Conservation (phyloP, 352 stramenopile species). For the Pelagophyceae sp. region DNA sequence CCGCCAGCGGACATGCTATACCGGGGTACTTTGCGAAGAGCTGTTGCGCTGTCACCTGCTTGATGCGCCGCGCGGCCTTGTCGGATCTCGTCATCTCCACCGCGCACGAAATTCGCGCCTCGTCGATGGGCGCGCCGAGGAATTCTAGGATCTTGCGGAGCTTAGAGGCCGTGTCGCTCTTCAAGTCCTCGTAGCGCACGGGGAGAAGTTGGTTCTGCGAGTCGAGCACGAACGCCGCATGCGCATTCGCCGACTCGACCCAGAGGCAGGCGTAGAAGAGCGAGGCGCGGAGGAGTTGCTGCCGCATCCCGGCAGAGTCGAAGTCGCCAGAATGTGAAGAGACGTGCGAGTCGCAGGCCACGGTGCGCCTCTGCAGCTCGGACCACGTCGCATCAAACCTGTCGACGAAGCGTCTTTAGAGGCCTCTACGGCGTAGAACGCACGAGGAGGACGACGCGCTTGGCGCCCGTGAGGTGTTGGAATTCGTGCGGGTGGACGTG, state of each 20-base stretch:
- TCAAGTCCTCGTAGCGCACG: conserved; percentile 5
- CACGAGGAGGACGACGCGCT: conserved; percentile 23
- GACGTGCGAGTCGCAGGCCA: no score
- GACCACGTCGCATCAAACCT: neutral
- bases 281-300: neutral
- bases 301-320: neutral
- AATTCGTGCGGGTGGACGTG: conserved; percentile 18
- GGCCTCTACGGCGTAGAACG: conserved; percentile 30
- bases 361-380: no score
- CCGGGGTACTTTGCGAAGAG: neutral
- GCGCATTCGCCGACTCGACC: no score
- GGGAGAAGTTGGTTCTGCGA: neutral
- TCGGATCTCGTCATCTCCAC: neutral
- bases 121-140: neutral
- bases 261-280: no score
- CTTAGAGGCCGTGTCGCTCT: neutral
- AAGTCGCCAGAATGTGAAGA: neutral
- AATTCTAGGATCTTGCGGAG: neutral
- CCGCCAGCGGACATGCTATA: no score
- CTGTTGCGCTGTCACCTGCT: neutral
- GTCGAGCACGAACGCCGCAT: no score
- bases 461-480: conserved; percentile 11
- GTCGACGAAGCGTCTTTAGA: conserved; percentile 17
- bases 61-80: neutral
- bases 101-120: neutral